Evolutionary conservation across 2,329 filamentous ascomycete species (phyloP).

Genomic region (Claviceps humidiphila): DNA sequence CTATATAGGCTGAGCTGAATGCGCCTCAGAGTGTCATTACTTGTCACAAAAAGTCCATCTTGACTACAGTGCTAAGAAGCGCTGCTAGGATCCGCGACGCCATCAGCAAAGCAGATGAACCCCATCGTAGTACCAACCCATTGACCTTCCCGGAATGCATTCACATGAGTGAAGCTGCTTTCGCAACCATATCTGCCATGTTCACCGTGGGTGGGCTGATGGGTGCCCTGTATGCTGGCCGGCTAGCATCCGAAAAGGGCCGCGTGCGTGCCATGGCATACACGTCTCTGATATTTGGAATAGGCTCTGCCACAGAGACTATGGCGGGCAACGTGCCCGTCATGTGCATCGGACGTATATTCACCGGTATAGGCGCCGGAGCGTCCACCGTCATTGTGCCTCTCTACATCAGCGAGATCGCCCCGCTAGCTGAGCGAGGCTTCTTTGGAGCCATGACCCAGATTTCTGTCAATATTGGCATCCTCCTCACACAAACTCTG

Average conservation of each 20-base stretch:
- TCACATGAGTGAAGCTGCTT: slow-evolving; percentile 68
- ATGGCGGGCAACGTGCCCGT: slow-evolving; percentile 52
- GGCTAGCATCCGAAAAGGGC: slow-evolving; percentile 64
- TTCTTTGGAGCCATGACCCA: slow-evolving; percentile 81
- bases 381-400: slow-evolving; percentile 87
- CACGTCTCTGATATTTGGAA: slow-evolving; percentile 62
- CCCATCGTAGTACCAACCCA: slow-evolving; percentile 7
- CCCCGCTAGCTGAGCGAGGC: slow-evolving; percentile 60
- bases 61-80: slow-evolving; percentile 14
- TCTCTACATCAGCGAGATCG: slow-evolving; percentile 85
- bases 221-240: slow-evolving; percentile 69
- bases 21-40: slow-evolving; percentile 89
- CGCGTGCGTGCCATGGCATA: slow-evolving; percentile 62
- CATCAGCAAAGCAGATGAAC: slow-evolving; percentile 10
- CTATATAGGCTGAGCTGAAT: slow-evolving; percentile 67
- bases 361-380: slow-evolving; percentile 76
- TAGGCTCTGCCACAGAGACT: slow-evolving; percentile 66
- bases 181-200: slow-evolving; percentile 77
- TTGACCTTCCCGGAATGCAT: slow-evolving; percentile 59
- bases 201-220: slow-evolving; percentile 82
- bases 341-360: slow-evolving; percentile 59
- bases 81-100: slow-evolving; percentile 16
- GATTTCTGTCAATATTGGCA: slow-evolving; percentile 85
- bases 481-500: slow-evolving; percentile 67
- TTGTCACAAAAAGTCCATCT: slow-evolving; percentile 48